Evolutionary conservation across 371 early-diverging fungal genomes (phyloP), one percentile per base, ranked within the genome.

Genomic region (Mortierella sp.): DNA sequence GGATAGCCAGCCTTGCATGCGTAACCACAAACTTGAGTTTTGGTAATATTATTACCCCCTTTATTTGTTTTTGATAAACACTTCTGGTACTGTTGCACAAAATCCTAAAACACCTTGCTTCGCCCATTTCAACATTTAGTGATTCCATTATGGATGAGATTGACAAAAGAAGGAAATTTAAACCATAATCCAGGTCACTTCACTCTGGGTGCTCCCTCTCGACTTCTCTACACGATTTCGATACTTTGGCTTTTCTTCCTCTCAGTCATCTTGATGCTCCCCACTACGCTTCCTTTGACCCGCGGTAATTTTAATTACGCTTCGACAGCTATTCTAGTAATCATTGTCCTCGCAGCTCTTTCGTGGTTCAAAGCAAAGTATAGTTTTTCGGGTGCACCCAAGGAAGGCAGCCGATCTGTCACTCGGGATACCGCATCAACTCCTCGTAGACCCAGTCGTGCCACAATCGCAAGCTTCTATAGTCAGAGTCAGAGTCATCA

Each of bases 221-320:
- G 63, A 20, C 6, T 45, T 30, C 43, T 74, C 16, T 63, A 70
- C 16, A 60, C 57, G 4, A 28, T 79, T 35, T 70, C 79, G 3
- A 61, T 79, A 14, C 22, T 79, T 20, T 79, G 79, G 75, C 71
- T 79, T 18, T 28, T 74, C 32, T 52, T 67, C 39, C 39, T 74
- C 16, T 74, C 79, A 0, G n/a, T 43, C 16, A 57, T 64, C 16
- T 45, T 79, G 14, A 74, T 79, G 75, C 65, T 79, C 0, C 79
- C 75, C 3, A 59, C 51, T 3, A 68, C 71, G 0, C 64, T 79
- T 0, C 79, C 79, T 2, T 11, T 79, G 49, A 79, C 71, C 1
- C 68, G 68, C 18, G 62, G 66, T 30, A 79, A 70, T 20, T 79
- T 74, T 62, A 79, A 79, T 28, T 79, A 79, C n/a, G 62, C 72